Evolutionary conservation across 2,329 filamentous ascomycete genomes (phyloP), one percentile per base, ranked within the genome.

Genomic region (Pseudocercospora macadamiae): DNA sequence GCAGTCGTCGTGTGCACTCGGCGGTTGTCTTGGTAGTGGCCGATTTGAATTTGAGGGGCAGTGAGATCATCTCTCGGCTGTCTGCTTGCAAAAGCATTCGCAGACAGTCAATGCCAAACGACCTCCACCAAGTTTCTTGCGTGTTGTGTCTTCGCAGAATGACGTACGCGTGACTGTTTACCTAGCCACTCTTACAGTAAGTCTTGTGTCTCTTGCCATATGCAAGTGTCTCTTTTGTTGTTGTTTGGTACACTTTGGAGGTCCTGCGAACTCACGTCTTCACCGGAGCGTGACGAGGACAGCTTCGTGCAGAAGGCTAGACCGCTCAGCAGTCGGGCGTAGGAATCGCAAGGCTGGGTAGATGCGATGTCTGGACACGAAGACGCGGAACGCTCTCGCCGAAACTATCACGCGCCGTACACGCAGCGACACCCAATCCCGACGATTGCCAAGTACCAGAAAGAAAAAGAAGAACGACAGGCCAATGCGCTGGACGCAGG

Each of bases 401-500:
- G 70, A 26, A 70, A 72, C 59, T 75, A 78, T 68, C 73, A 73
- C 48, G 69, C 73, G 16, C 76, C 78, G 4, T 79, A 80, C 64
- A 79, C 74, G 3, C 69, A 72, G 2, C 72, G 74, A 37, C 74
- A 79, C 54, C 74, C 75, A 18, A 77, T 81, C 32, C 79, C 79
- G 2, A 81, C 79, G 5, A 74, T 81, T 26, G 71, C 76, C 49
- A 74, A 73, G 54, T 81, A 80, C 60, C 74, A 75, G 28, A 71
- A 80, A 60, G 78, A 80, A 66, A 78, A 80, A 68, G 69, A 77
- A 48, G 68, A 73, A 14, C 74, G 78, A 21, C 57, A 68, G 49
- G 65, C 61, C 7, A 69, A 74, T 39, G 75, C 74, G 37, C 61
- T 54, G 44, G 62, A 64, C 6, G 65, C 67, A 12, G 63, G 61